Evolutionary conservation across 179 eudicot species (phyloP).

Genomic region (Silene coronaria): DNA sequence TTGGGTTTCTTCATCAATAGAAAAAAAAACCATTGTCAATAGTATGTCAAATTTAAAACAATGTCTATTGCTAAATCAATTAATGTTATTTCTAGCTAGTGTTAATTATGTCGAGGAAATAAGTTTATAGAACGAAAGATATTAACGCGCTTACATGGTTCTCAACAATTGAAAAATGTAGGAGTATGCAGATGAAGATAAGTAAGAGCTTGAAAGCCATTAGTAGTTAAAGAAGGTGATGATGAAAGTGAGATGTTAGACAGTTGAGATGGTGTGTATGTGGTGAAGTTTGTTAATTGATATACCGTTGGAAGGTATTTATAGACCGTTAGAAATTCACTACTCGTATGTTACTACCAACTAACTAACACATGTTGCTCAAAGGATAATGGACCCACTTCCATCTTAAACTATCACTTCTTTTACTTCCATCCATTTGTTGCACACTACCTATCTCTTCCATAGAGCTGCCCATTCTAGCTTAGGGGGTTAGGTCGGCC

Average conservation of each 20-base stretch:
- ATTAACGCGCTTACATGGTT: conserved; percentile 26
- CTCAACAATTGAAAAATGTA: conserved; percentile 28
- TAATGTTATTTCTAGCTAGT: too few relatives aligned
- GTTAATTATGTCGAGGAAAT: neutral
- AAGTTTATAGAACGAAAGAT: neutral
- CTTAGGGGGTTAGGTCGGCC: too few relatives aligned
- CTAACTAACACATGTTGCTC: conserved; percentile 9
- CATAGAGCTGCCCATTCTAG: too few relatives aligned
- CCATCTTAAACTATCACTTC: neutral
- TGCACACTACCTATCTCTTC: neutral
- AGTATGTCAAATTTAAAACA: too few relatives aligned
- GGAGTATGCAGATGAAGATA: conserved; percentile 17
- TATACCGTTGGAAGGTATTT: conserved; percentile 18
- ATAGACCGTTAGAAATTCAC: conserved; percentile 26
- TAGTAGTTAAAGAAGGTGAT: neutral
- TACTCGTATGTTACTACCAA: too few relatives aligned
- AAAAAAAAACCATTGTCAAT: neutral
- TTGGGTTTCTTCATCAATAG: conserved; percentile 28
- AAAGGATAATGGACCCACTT: conserved; percentile 6
- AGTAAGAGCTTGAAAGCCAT: conserved; percentile 18
- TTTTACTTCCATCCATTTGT: conserved; percentile 5
- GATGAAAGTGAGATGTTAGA: too few relatives aligned
- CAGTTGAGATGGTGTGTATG: neutral
- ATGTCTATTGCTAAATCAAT: too few relatives aligned
- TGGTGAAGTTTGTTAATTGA: neutral